phyloP scores from a whole-genome alignment of 306 rosid species.

The Glycine tomentella region DNA sequence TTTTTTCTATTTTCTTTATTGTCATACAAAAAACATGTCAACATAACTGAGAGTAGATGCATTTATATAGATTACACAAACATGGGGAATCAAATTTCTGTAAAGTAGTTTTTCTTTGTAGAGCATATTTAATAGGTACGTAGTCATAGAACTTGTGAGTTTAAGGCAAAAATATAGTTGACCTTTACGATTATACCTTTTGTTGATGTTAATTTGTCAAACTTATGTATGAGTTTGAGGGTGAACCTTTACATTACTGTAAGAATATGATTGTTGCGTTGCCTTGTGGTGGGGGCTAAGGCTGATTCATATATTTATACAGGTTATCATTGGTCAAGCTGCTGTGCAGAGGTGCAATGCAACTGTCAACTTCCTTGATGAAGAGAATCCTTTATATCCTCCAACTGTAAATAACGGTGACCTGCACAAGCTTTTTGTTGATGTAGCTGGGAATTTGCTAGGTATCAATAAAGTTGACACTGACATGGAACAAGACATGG shows the following conservation, averaged over 20 bases:
- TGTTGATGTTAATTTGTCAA: too few relatives aligned
- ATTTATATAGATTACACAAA: too few relatives aligned
- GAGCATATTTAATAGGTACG: neutral
- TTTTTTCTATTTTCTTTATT: too few relatives aligned
- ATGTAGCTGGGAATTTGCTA: conserved; percentile 62
- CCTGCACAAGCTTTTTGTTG: conserved; percentile 61
- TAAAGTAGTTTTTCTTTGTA: neutral
- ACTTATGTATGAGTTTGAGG: neutral
- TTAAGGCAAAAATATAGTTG: neutral
- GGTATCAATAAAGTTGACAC: conserved; percentile 59
- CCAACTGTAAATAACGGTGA: conserved; percentile 60
- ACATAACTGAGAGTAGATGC: too few relatives aligned
- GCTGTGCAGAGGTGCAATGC: conserved; percentile 83
- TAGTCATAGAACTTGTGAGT: neutral
- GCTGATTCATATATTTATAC: conserved; percentile 1
- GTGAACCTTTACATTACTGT: too few relatives aligned
- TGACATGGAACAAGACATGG: conserved; percentile 51
- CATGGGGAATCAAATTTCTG: too few relatives aligned
- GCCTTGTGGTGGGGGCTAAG: too few relatives aligned
- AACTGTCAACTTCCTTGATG: conserved; percentile 59
- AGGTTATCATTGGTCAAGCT: conserved; percentile 81
- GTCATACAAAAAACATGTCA: too few relatives aligned
- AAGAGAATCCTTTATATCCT: conserved; percentile 55
- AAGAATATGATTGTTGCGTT: neutral
- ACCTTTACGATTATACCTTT: neutral